Evolutionary conservation across 1,284 basidiomycete species (phyloP).

Genomic region (Bjerkandera adusta): DNA sequence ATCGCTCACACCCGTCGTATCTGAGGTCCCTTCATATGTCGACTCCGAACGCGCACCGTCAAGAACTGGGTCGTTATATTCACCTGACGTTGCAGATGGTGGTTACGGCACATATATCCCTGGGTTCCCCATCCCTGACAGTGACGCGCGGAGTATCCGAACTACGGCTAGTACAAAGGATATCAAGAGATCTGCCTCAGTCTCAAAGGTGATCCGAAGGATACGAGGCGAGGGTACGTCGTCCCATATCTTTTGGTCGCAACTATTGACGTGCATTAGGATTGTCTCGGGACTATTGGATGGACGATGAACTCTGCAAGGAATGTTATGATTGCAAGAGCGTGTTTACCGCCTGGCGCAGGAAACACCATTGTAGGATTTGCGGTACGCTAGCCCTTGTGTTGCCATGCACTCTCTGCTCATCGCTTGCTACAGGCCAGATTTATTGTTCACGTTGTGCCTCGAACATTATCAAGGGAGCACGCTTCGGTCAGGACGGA

Average conservation of each 20-base stretch:
- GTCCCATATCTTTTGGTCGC: constrained; percentile 1
- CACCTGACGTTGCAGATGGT: constrained; percentile 60
- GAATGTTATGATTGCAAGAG: constrained; percentile 95
- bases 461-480: constrained; percentile 95
- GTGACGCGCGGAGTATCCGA: constrained; percentile 74
- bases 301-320: constrained; percentile 95
- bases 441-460: constrained; percentile 94
- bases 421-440: constrained; percentile 52
- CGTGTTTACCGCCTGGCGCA: constrained; percentile 86
- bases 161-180: constrained; percentile 63
- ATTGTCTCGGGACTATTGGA: constrained; percentile 89
- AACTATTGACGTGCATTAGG: constrained; percentile 42
- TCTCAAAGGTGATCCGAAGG: constrained; percentile 85
- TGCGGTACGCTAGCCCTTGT: constrained; percentile 60
- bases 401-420: not conserved
- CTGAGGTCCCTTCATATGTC: constrained; percentile 59
- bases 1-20: constrained; percentile 78
- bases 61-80: constrained; percentile 44
- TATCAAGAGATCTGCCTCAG: constrained; percentile 73
- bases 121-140: constrained; percentile 79
- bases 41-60: constrained; percentile 63
- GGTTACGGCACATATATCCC: constrained; percentile 73
- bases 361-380: constrained; percentile 94
- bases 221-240: constrained; percentile 79
- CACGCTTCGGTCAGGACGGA: constrained; percentile 91